Evolutionary conservation across 164 flowering plant genomes (phyloP), one percentile per base, ranked within the genome.

Genomic region (Vitis cinerea): DNA sequence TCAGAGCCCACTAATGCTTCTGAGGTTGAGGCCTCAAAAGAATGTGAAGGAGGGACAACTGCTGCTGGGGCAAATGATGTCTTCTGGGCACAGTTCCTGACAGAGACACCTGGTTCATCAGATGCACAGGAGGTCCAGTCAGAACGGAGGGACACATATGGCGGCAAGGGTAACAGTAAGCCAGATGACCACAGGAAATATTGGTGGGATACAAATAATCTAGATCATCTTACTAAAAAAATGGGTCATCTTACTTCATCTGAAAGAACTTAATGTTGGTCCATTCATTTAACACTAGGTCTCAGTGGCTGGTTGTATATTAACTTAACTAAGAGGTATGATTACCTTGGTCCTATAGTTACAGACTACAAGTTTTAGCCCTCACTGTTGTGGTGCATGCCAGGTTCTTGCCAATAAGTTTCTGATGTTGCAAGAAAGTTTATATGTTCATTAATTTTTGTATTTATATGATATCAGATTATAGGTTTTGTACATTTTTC

Each of bases 51-150:
- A 7, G 75, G 60, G 13, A 68, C 55, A 2, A 59, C 56, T n/a
- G 70, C 70, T 9, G 61, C 79, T 16, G 85, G 83, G 53, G 85
- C 63, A 9, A 91, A 91, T 78, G 97, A 91, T 76, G 77, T 77
- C 11, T 91, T 91, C 71, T 91, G 97, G 97, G 85, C 84, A 69
- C 93, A 90, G 71, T 90, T 88, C 71, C 68, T 91, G 49, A 89
- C 94, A 0, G 97, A 91, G 73, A 80, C 79, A 23, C 94, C 93
- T 57, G 83, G 83, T 59, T 75, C 85, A 14, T 27, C 79, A 23
- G 82, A 74, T 13, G 50, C 77, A 7, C 87, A 78, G 65, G 88
- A 84, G 73, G 85, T 69, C 49, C 89, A 83, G 75, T 79, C 86
- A 37, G 84, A 81, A 73, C 78, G 84, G 65, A 74, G 76, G 67